phyloP scores from a whole-genome alignment of 192 early-diverging fungal genomes.

The Coemansia sp. region DNA sequence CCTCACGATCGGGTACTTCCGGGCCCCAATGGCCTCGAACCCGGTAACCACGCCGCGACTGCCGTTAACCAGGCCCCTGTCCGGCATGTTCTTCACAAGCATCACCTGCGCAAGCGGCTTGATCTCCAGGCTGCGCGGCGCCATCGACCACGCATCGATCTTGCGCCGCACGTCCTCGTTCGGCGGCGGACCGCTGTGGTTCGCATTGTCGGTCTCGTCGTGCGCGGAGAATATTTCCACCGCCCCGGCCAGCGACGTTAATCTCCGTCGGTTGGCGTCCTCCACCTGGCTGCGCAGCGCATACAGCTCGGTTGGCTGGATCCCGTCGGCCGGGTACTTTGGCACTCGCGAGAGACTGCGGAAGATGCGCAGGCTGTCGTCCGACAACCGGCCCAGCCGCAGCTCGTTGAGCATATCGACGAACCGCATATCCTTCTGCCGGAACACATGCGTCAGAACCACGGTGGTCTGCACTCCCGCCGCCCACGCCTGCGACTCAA shows the following conservation, averaged over 20 bases:
- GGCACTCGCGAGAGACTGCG: constrained; percentile 54
- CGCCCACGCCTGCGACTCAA: constrained; percentile 65
- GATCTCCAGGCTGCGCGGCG: constrained; percentile 62
- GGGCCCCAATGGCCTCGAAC: constrained; percentile 36
- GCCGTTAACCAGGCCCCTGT: constrained; percentile 72
- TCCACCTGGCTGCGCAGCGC: constrained; percentile 79
- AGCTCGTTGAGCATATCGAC: constrained; percentile 85
- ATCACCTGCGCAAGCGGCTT: constrained; percentile 85
- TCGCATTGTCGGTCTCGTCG: constrained; percentile 28
- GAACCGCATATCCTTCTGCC: constrained; percentile 82
- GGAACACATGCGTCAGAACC: constrained; percentile 76
- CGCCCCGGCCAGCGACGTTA: constrained; percentile 60
- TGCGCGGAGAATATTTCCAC: constrained; percentile 48
- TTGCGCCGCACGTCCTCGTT: constrained; percentile 28
- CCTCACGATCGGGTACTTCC: constrained; percentile 47
- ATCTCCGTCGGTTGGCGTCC: constrained; percentile 59
- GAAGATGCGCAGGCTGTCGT: constrained; percentile 57
- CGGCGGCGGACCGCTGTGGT: background rate
- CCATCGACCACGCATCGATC: constrained; percentile 40
- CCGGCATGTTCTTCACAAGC: constrained; percentile 76
- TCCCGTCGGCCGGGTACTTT: constrained; percentile 60
- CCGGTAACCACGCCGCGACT: constrained; percentile 65
- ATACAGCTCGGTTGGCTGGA: constrained; percentile 72
- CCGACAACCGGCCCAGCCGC: constrained; percentile 69
- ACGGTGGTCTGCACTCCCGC: constrained; percentile 57